phyloP scores from a whole-genome alignment of 257 asterid genomes.

The Haberlea rhodopensis region DNA sequence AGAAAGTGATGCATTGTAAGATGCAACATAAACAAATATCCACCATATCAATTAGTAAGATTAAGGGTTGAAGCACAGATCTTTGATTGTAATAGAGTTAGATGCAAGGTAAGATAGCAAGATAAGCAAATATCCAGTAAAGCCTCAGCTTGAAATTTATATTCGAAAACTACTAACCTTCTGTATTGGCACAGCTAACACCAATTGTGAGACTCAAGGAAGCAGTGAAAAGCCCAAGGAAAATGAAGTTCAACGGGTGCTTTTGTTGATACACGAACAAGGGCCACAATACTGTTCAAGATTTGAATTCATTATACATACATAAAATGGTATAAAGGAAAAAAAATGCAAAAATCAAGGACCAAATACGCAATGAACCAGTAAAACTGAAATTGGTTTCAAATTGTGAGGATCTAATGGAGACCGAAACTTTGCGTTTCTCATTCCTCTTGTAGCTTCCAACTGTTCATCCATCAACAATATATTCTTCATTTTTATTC shows the following conservation, averaged over 20 bases:
- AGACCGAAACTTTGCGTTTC: not conserved
- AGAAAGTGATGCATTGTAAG: not conserved
- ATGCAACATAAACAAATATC: slow-evolving; percentile 19
- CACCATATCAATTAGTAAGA: no score
- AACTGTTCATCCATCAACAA: not conserved
- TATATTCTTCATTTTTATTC: not conserved
- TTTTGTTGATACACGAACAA: slow-evolving; percentile 76
- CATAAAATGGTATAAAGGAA: not conserved
- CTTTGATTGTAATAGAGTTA: not conserved
- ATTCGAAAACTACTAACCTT: slow-evolving; percentile 51
- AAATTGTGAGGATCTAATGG: not conserved
- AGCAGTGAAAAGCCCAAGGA: slow-evolving; percentile 90
- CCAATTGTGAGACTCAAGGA: slow-evolving; percentile 88
- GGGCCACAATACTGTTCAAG: slow-evolving; percentile 79
- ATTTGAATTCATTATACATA: slow-evolving; percentile 23
- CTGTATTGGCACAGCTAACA: slow-evolving; percentile 90
- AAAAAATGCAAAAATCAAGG: not conserved
- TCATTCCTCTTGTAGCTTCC: not conserved
- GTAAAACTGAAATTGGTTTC: slow-evolving; percentile 1
- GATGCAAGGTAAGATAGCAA: not conserved
- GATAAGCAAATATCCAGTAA: not conserved
- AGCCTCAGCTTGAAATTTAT: slow-evolving; percentile 11
- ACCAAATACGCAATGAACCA: not conserved
- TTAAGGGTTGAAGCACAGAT: no score
- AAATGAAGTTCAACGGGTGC: slow-evolving; percentile 86